phyloP scores from a whole-genome alignment of 2,329 filamentous ascomycete species.

The Magnaporthiopsis incrustans region DNA sequence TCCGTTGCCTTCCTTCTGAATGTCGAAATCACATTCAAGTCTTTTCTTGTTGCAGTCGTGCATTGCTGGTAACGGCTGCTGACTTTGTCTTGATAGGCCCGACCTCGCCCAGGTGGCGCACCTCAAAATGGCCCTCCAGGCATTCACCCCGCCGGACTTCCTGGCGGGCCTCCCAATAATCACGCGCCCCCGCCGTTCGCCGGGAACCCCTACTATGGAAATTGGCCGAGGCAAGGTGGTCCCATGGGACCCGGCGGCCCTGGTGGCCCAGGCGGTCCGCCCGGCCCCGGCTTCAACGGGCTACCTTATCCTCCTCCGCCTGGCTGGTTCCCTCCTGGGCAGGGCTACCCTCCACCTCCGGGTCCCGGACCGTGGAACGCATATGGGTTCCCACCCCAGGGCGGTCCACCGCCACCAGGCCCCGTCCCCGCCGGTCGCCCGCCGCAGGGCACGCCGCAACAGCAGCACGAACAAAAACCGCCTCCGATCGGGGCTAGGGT shows the following conservation, averaged over 20 bases:
- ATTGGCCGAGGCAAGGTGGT: conserved; percentile 14
- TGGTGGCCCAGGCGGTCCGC: conserved; percentile 5
- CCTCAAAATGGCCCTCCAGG: conserved; percentile 18
- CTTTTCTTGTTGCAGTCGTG: background rate
- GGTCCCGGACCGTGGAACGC: conserved; percentile 53
- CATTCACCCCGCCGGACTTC: conserved; percentile 1
- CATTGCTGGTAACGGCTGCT: conserved; percentile 7
- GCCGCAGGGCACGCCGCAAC: conserved; percentile 18
- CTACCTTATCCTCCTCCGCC: conserved; percentile 72
- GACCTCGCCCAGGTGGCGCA: conserved; percentile 11
- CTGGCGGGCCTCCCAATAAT: background rate
- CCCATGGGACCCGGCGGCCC: conserved; percentile 11
- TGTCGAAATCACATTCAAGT: conserved; percentile 15
- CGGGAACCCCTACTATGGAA: conserved; percentile 7
- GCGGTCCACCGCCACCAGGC: conserved; percentile 10
- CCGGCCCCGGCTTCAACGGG: conserved; percentile 40
- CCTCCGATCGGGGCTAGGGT: conserved; percentile 42
- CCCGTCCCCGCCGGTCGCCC: conserved; percentile 21
- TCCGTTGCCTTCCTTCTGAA: conserved; percentile 99
- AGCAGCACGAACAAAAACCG: conserved; percentile 33
- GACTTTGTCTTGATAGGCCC: conserved; percentile 10
- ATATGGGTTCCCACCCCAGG: conserved; percentile 54
- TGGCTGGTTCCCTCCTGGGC: conserved; percentile 71
- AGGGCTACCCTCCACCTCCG: conserved; percentile 56
- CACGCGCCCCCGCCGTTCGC: conserved; percentile 2